Conservation (phyloP, 1,284 basidiomycete genomes). For the Mycosarcoma mackinlayi region DNA sequence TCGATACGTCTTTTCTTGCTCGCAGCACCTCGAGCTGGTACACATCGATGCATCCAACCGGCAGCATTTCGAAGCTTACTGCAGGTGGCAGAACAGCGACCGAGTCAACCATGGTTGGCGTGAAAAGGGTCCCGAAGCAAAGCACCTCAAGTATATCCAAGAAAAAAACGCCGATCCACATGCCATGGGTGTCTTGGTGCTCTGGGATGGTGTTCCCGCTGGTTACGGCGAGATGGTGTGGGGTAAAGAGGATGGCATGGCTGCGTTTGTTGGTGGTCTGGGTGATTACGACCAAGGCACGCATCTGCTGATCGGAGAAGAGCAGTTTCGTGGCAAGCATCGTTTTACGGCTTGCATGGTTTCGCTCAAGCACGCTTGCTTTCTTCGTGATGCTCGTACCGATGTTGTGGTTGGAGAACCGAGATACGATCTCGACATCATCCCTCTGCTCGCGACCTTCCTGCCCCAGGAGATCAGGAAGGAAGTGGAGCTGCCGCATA, state of each 20-base stretch:
- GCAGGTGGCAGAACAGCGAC: conserved; percentile 73
- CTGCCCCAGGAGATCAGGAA: conserved; percentile 37
- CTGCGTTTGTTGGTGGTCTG: conserved; percentile 53
- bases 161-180: conserved; percentile 70
- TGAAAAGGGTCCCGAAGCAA: conserved; percentile 72
- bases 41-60: conserved; percentile 70
- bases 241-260: conserved; percentile 70
- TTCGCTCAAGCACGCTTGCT: conserved; percentile 49
- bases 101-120: conserved; percentile 73
- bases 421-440: conserved; percentile 37
- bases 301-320: conserved; percentile 73
- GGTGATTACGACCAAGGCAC: conserved; percentile 73
- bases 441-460: conserved; percentile 38
- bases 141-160: conserved; percentile 72
- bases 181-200: conserved; percentile 71
- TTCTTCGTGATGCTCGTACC: conserved; percentile 46
- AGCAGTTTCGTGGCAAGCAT: conserved; percentile 70
- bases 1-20: conserved; percentile 71
- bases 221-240: conserved; percentile 74
- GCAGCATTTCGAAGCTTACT: conserved; percentile 72
- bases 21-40: conserved; percentile 71
- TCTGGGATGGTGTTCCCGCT: conserved; percentile 73
- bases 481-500: conserved; percentile 50
- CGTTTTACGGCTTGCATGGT: conserved; percentile 45
- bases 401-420: conserved; percentile 49